Percentiles rank a stretch among this genome's conserved stretches.
These are phyloP conservation scores for Myxozyma kluyveri DNA, from an alignment of 805 yeast genomes.

Conservation along the genomic window DNA sequence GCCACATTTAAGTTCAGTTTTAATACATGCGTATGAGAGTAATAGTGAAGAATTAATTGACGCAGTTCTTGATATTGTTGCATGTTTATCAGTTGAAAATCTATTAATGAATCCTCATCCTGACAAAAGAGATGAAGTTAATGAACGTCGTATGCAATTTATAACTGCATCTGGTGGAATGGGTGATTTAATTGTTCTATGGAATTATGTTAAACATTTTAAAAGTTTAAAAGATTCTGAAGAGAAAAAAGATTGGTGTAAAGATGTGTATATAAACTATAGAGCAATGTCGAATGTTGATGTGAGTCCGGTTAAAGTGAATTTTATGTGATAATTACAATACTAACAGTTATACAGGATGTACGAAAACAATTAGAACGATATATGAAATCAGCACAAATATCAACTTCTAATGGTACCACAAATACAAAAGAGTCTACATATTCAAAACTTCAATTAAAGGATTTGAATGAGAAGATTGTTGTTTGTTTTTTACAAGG, in stretches of 20 bases:
- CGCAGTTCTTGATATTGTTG: conserved; percentile 80
- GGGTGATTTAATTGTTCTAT: conserved; percentile 82
- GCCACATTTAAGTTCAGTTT: conserved; percentile 87
- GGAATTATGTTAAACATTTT: conserved; percentile 68
- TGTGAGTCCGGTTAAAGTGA: conserved; percentile 3
- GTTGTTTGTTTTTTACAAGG: conserved; percentile 82
- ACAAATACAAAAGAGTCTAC: background rate
- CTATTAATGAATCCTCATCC: conserved; percentile 74
- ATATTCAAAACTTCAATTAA: background rate
- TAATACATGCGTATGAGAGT: conserved; percentile 62
- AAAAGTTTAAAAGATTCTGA: conserved; percentile 44
- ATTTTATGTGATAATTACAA: too few relatives aligned
- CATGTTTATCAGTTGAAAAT: conserved; percentile 92
- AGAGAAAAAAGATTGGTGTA: conserved; percentile 81
- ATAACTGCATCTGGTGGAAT: conserved; percentile 67
- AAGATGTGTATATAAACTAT: conserved; percentile 67
- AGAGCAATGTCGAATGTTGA: conserved; percentile 73
- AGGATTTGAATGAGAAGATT: conserved; percentile 44
- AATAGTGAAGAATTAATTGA: conserved; percentile 36
- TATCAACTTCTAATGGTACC: conserved; percentile 27
- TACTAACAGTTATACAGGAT: conserved; percentile 42
- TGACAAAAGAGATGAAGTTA: conserved; percentile 79
- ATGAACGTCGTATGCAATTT: conserved; percentile 64
- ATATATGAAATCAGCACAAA: conserved; percentile 20
- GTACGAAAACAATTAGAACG: conserved; percentile 70